phyloP scores from a whole-genome alignment of 495 filamentous ascomycete species.

The Umbilicaria muhlenbergii region DNA sequence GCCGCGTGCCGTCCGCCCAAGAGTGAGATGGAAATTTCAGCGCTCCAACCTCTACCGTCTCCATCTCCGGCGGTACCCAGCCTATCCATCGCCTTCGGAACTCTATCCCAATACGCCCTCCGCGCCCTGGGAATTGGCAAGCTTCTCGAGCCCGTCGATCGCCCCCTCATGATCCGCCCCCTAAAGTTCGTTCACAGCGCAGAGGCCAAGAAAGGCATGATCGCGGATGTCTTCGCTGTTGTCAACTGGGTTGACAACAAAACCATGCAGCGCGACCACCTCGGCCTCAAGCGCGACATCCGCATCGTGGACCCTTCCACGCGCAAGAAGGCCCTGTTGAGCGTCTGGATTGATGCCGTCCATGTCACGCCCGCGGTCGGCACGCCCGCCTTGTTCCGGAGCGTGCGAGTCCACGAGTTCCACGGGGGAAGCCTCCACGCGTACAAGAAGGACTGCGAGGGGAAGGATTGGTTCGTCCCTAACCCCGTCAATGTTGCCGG shows the following conservation, averaged over 20 bases:
- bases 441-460: too few relatives aligned
- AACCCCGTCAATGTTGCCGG: constrained; percentile 4
- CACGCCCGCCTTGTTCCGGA: constrained; percentile 13
- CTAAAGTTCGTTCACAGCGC: too few relatives aligned
- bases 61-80: too few relatives aligned
- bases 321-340: constrained; percentile 8
- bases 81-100: background rate
- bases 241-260: constrained; percentile 6
- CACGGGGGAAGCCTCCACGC: too few relatives aligned
- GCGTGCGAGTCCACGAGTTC: constrained; percentile 12
- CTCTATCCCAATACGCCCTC: constrained; percentile 5
- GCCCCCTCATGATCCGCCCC: constrained; percentile 3
- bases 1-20: too few relatives aligned
- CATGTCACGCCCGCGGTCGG: constrained; percentile 9
- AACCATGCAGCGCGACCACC: constrained; percentile 8
- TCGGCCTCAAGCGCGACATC: constrained; percentile 12
- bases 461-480: constrained; percentile 15
- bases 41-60: too few relatives aligned
- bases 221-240: constrained; percentile 13
- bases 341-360: too few relatives aligned
- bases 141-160: constrained; percentile 4
- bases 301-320: constrained; percentile 14
- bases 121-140: constrained; percentile 1
- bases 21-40: too few relatives aligned
- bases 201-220: too few relatives aligned